Percentiles rank a stretch among this genome's conserved stretches.
These are phyloP conservation scores for Alternaria burnsii DNA, from an alignment of 2,329 filamentous ascomycete genomes.

Conservation along the genomic window DNA sequence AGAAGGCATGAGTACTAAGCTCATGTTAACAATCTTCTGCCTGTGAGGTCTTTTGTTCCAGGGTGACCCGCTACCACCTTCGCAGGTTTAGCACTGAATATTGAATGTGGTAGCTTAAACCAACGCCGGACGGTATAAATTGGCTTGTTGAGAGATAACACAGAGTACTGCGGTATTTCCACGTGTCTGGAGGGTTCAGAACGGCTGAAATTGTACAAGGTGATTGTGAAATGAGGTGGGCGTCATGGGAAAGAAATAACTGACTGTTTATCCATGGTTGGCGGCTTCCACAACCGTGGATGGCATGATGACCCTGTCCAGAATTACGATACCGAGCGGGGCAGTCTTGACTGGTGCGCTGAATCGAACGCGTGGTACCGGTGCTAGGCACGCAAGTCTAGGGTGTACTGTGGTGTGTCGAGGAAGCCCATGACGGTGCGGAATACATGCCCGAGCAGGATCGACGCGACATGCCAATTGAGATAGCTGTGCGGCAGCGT, in stretches of 20 bases:
- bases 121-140: not conserved
- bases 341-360: not conserved
- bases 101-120: not conserved
- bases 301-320: not conserved
- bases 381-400: constrained; percentile 2
- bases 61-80: not conserved
- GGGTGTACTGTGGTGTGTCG: not conserved
- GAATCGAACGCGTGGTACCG: not conserved
- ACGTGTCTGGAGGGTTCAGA: not conserved
- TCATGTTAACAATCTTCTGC: not conserved
- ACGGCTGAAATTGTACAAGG: not conserved
- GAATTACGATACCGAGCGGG: not conserved
- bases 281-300: constrained; percentile 5
- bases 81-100: not conserved
- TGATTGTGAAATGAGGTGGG: not conserved
- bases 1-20: constrained; percentile 3
- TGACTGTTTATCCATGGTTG: constrained; percentile 6
- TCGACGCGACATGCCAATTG: constrained; percentile 1
- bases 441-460: constrained; percentile 6
- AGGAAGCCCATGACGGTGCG: constrained; percentile 4
- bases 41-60: not conserved
- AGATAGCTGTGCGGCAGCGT: not conserved
- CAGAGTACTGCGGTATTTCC: not conserved
- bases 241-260: not conserved
- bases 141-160: not conserved